Evolutionary conservation across 495 filamentous ascomycete species (phyloP).

Genomic region (Penicillium atrosanguineum): DNA sequence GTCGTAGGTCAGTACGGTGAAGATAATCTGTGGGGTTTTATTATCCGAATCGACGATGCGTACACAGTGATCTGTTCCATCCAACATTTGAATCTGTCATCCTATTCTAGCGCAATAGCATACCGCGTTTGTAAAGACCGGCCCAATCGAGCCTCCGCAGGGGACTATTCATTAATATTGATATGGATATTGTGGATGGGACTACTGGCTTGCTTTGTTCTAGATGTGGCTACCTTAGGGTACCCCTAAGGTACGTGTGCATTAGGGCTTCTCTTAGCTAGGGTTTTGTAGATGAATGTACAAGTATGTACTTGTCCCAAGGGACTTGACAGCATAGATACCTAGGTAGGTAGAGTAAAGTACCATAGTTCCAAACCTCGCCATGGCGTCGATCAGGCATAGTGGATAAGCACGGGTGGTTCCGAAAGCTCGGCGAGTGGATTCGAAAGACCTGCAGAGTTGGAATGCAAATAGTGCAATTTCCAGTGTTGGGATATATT

Average conservation of each 20-base stretch:
- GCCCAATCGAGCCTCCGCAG: not conserved
- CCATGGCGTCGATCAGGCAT: not conserved
- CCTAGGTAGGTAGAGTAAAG: too few relatives aligned
- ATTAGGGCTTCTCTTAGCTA: not conserved
- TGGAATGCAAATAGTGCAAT: not conserved
- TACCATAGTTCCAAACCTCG: too few relatives aligned
- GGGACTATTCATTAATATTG: not conserved
- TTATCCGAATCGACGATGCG: slow-evolving; percentile 2
- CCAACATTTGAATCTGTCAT: not conserved
- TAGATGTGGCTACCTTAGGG: not conserved
- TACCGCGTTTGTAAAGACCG: not conserved
- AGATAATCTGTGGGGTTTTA: not conserved
- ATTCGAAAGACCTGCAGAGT: not conserved
- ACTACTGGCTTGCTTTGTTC: not conserved
- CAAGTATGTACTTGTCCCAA: not conserved
- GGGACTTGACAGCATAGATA: not conserved
- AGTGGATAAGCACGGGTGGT: slow-evolving; percentile 14
- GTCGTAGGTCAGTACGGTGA: not conserved
- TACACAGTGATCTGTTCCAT: not conserved
- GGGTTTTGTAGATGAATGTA: not conserved
- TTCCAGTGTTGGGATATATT: not conserved
- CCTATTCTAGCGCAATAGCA: not conserved
- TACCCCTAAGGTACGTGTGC: not conserved
- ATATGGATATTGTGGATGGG: too few relatives aligned
- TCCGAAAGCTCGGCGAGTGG: slow-evolving; percentile 8